Percentiles rank a stretch among this genome's conserved stretches.
Evolutionary conservation across 176 grass and related monocot species (phyloP).

Genomic region (Tillandsia fasciculata): DNA sequence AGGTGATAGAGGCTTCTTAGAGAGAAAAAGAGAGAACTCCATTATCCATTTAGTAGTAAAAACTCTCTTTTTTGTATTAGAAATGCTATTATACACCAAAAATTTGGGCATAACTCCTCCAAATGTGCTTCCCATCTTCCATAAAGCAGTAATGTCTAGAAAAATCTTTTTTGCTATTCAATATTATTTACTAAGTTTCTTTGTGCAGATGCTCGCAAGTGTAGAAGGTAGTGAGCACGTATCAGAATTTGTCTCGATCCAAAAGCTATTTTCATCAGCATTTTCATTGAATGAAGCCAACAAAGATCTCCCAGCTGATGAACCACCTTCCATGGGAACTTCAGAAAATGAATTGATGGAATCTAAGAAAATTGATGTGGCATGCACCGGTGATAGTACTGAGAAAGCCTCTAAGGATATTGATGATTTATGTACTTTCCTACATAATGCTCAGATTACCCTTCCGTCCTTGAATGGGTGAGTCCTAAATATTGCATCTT

Average conservation of each 20-base stretch:
- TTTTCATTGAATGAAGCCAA: slow-evolving; percentile 33
- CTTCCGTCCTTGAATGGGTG: slow-evolving; percentile 86
- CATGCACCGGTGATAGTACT: not conserved
- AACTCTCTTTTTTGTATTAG: too few relatives aligned
- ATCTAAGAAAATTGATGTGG: slow-evolving; percentile 8
- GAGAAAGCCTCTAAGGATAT: slow-evolving; percentile 21
- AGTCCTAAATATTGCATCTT: not conserved
- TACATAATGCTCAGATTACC: slow-evolving; percentile 35
- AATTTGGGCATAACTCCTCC: too few relatives aligned
- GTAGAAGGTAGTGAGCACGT: slow-evolving; percentile 31
- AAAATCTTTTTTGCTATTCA: not conserved
- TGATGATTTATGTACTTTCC: slow-evolving; percentile 38
- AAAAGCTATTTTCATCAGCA: slow-evolving; percentile 45
- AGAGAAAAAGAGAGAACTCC: too few relatives aligned
- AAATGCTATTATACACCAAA: too few relatives aligned
- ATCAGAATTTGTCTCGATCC: slow-evolving; percentile 38
- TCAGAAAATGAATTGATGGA: slow-evolving; percentile 15
- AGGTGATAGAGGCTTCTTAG: too few relatives aligned
- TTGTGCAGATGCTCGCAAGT: slow-evolving; percentile 37
- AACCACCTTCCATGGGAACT: slow-evolving; percentile 10
- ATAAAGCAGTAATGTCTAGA: not conserved
- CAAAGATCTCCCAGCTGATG: slow-evolving; percentile 13
- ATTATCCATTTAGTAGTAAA: too few relatives aligned
- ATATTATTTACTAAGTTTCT: slow-evolving; percentile 1
- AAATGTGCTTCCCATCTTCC: slow-evolving; percentile 34